Evolutionary conservation across 78 protist species (phyloP).

Genomic region (Pelomyxa schiedti): DNA sequence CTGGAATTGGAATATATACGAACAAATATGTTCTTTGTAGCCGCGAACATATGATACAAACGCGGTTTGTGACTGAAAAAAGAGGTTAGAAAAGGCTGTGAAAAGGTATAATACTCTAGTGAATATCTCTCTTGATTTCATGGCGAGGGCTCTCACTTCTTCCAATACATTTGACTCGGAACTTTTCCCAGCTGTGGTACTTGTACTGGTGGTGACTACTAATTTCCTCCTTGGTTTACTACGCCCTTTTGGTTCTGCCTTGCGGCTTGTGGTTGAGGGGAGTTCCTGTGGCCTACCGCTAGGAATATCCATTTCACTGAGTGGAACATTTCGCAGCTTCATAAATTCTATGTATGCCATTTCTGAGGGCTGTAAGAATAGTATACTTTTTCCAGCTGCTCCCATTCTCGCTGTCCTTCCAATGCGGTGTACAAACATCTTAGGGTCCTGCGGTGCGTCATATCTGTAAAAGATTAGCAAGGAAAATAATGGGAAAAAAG

Average conservation of each 20-base stretch:
- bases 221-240: too few species aligned
- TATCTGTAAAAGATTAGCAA: neutral
- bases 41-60: slow-evolving; percentile 1
- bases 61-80: neutral
- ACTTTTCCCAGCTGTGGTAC: slow-evolving; percentile 21
- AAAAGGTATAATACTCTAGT: neutral
- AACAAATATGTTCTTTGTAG: neutral
- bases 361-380: slow-evolving; percentile 49
- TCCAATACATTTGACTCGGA: slow-evolving; percentile 11
- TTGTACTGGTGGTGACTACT: slow-evolving; percentile 5
- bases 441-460: slow-evolving; percentile 75
- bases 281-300: neutral
- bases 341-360: slow-evolving; percentile 45
- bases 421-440: slow-evolving; percentile 71
- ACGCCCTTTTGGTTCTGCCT: slow-evolving; percentile 1
- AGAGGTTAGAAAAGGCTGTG: neutral
- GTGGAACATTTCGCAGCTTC: slow-evolving; percentile 37
- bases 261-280: neutral
- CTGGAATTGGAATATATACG: neutral
- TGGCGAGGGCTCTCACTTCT: slow-evolving; percentile 62
- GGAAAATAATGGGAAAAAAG: slow-evolving; percentile 2
- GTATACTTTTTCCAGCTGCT: slow-evolving; percentile 44
- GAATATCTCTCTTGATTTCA: slow-evolving; percentile 37
- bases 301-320: neutral
- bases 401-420: slow-evolving; percentile 90